phyloP scores from a whole-genome alignment of 441 rosid species.

The Bocquillonia castaneifolia region DNA sequence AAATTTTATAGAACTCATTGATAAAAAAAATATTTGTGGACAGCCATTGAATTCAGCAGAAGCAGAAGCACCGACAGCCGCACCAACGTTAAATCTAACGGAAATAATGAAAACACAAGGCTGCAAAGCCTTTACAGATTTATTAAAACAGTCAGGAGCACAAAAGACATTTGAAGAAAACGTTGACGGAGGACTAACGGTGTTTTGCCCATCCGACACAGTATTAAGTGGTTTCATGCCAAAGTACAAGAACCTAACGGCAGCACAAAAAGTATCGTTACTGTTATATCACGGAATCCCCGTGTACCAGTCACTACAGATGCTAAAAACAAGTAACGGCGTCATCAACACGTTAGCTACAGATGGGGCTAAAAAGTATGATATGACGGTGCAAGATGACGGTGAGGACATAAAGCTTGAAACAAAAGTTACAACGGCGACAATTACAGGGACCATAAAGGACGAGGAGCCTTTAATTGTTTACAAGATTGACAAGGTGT shows the following conservation, averaged over 20 bases:
- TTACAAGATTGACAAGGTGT: slow-evolving; percentile 62
- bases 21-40: background rate
- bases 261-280: slow-evolving; percentile 48
- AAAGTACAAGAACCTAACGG: slow-evolving; percentile 69
- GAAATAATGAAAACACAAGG: slow-evolving; percentile 70
- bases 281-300: slow-evolving; percentile 70
- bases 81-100: slow-evolving; percentile 61
- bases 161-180: slow-evolving; percentile 48
- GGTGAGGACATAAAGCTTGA: slow-evolving; percentile 60
- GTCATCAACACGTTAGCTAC: slow-evolving; percentile 87
- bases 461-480: slow-evolving; percentile 80
- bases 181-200: slow-evolving; percentile 79
- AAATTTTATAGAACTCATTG: background rate
- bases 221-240: slow-evolving; percentile 70
- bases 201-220: slow-evolving; percentile 80
- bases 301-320: slow-evolving; percentile 61
- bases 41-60: slow-evolving; percentile 59
- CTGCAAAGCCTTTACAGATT: slow-evolving; percentile 75
- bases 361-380: slow-evolving; percentile 67
- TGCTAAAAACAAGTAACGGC: slow-evolving; percentile 76
- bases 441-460: slow-evolving; percentile 54
- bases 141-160: slow-evolving; percentile 62
- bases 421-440: slow-evolving; percentile 68
- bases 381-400: slow-evolving; percentile 76
- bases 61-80: slow-evolving; percentile 81